Evolutionary conservation across 1,284 basidiomycete species (phyloP).

Genomic region (Cutaneotrichosporon mucoides): DNA sequence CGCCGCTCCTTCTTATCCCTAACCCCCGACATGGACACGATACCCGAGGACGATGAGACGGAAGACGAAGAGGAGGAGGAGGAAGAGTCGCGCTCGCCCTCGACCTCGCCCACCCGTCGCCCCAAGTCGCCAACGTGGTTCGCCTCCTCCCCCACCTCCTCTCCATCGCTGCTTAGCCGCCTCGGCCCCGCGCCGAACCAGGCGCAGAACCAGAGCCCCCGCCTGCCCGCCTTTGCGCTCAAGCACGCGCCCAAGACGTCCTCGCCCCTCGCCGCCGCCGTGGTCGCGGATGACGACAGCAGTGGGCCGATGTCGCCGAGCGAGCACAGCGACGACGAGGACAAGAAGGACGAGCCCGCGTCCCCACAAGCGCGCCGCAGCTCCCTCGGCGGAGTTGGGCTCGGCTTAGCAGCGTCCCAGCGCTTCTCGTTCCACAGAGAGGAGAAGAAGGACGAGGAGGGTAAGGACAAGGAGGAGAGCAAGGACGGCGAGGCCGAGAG

Average conservation of each 20-base stretch:
- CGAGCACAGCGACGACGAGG: neutral
- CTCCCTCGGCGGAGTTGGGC: slow-evolving; percentile 6
- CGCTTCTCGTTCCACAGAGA: slow-evolving; percentile 4
- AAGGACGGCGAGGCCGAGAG: neutral
- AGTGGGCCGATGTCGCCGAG: neutral
- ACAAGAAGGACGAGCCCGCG: neutral
- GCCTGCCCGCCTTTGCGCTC: slow-evolving; percentile 7
- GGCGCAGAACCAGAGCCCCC: neutral
- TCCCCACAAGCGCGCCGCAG: neutral
- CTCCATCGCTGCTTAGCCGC: slow-evolving; percentile 10
- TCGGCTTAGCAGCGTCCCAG: slow-evolving; percentile 5
- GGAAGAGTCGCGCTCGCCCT: no score
- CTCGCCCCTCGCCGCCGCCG: slow-evolving; percentile 29
- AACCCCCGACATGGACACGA: slow-evolving; percentile 30
- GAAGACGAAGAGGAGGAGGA: slow-evolving; percentile 10
- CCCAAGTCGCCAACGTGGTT: slow-evolving; percentile 40
- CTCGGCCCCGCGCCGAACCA: slow-evolving; percentile 10
- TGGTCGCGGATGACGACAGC: slow-evolving; percentile 4
- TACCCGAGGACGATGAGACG: slow-evolving; percentile 28
- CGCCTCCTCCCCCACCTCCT: neutral
- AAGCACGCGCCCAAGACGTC: slow-evolving; percentile 42
- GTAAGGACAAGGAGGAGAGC: neutral
- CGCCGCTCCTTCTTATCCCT: slow-evolving; percentile 17
- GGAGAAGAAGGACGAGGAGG: slow-evolving; percentile 1
- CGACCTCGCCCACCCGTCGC: slow-evolving; percentile 1